phyloP scores from a whole-genome alignment of 1,284 basidiomycete genomes.

The Mycosarcoma maydis region DNA sequence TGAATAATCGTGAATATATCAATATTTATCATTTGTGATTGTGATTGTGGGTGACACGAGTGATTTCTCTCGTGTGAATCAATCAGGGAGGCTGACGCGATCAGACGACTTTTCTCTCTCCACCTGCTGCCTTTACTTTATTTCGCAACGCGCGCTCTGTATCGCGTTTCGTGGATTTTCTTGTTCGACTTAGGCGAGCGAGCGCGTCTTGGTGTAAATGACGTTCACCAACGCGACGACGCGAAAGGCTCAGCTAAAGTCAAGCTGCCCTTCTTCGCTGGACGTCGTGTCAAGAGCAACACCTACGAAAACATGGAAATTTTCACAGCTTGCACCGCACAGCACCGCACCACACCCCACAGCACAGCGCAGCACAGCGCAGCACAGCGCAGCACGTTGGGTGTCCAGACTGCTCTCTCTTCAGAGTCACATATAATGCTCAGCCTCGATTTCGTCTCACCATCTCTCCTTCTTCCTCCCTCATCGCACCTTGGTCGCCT shows the following conservation, averaged over 20 bases:
- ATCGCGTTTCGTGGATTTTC: neutral
- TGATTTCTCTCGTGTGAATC: too few species aligned
- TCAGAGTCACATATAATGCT: conserved; percentile 35
- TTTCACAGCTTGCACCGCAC: conserved; percentile 10
- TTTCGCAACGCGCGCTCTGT: neutral
- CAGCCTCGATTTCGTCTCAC: conserved; percentile 4
- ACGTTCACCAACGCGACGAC: conserved; percentile 5
- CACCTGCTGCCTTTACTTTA: neutral
- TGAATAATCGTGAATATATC: too few species aligned
- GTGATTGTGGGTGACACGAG: too few species aligned
- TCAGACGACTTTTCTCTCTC: neutral
- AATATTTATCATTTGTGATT: too few species aligned
- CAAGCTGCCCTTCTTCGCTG: neutral
- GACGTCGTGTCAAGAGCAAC: conserved; percentile 23
- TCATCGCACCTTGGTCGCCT: conserved; percentile 23
- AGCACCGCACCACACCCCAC: conserved; percentile 11
- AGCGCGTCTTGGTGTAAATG: conserved; percentile 35
- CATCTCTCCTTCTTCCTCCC: conserved; percentile 32
- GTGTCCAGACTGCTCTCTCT: neutral
- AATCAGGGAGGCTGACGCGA: too few species aligned
- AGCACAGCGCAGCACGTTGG: conserved; percentile 13
- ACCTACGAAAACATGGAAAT: conserved; percentile 19
- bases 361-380: conserved; percentile 14
- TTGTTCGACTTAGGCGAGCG: neutral
- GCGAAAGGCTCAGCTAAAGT: conserved; percentile 23